These are phyloP conservation scores for Kockovaella imperatae DNA, from an alignment of 768 basidiomycete species.

Conservation along the genomic window DNA sequence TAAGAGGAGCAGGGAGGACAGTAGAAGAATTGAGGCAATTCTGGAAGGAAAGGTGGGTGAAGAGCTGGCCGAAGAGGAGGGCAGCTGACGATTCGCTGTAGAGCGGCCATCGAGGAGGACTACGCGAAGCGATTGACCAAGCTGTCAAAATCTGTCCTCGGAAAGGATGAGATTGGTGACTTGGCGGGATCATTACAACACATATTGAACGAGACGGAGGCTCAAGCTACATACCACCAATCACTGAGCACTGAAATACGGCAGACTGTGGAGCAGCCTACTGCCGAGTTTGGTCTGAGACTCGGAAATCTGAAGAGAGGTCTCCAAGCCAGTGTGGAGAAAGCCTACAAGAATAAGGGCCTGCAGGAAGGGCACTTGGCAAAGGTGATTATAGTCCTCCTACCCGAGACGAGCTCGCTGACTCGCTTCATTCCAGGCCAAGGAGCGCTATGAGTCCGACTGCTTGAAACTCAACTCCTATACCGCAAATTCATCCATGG, in stretches of 20 bases:
- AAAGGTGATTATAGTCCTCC: constrained; percentile 48
- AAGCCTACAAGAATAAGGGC: constrained; percentile 81
- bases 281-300: constrained; percentile 20
- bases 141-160: constrained; percentile 66
- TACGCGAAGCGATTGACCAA: constrained; percentile 79
- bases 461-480: constrained; percentile 89
- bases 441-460: constrained; percentile 87
- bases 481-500: constrained; percentile 79
- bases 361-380: constrained; percentile 74
- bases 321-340: constrained; percentile 68
- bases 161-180: constrained; percentile 88
- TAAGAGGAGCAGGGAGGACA: constrained; percentile 75
- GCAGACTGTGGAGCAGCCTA: constrained; percentile 58
- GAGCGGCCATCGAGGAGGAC: constrained; percentile 86
- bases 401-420: not conserved
- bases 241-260: constrained; percentile 68
- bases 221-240: constrained; percentile 65
- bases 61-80: not conserved
- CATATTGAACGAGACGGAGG: constrained; percentile 72
- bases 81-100: constrained; percentile 38
- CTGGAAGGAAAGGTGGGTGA: constrained; percentile 84
- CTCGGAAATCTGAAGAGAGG: constrained; percentile 39
- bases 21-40: constrained; percentile 79
- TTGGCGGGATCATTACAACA: constrained; percentile 72
- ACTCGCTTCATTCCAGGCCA: constrained; percentile 49